Conservation (phyloP, 495 filamentous ascomycete genomes). For the Xylaria bambusicola region DNA sequence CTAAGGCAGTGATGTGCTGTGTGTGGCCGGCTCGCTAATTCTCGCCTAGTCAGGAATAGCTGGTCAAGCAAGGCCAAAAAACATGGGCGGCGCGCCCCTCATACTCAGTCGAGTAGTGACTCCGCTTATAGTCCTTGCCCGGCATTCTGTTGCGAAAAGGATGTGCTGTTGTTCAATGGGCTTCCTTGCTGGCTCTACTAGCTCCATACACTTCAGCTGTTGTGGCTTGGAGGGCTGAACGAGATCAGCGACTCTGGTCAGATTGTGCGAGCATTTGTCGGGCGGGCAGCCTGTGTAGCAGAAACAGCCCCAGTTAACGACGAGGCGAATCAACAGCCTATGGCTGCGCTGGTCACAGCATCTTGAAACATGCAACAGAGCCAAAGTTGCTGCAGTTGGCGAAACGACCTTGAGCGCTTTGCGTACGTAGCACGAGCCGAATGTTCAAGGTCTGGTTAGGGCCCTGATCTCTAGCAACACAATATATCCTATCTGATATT, state of each 20-base stretch:
- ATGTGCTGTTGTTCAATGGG: not conserved
- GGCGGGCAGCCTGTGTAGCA: not conserved
- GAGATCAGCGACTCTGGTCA: slow-evolving; percentile 2
- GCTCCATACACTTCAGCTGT: not conserved
- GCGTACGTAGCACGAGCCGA: too few species aligned
- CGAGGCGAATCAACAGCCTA: not conserved
- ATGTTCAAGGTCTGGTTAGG: too few species aligned
- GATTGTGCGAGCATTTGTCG: not conserved
- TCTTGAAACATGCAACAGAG: slow-evolving; percentile 6
- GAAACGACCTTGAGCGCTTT: not conserved
- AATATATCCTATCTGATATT: too few species aligned
- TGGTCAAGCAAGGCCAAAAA: not conserved
- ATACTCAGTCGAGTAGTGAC: not conserved
- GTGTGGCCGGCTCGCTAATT: slow-evolving; percentile 19
- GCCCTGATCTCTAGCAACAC: too few species aligned
- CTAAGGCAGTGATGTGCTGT: not conserved
- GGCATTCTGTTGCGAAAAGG: slow-evolving; percentile 16
- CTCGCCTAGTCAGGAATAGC: slow-evolving; percentile 19
- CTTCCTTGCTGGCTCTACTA: slow-evolving; percentile 5
- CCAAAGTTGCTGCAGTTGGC: not conserved
- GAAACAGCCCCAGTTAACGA: slow-evolving; percentile 1
- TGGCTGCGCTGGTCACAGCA: not conserved
- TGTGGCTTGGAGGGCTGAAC: slow-evolving; percentile 21
- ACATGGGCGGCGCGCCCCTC: slow-evolving; percentile 4
- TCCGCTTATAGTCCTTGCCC: not conserved